phyloP scores from a whole-genome alignment of 75 land plant genomes.

The Selaginella tamariscina region DNA sequence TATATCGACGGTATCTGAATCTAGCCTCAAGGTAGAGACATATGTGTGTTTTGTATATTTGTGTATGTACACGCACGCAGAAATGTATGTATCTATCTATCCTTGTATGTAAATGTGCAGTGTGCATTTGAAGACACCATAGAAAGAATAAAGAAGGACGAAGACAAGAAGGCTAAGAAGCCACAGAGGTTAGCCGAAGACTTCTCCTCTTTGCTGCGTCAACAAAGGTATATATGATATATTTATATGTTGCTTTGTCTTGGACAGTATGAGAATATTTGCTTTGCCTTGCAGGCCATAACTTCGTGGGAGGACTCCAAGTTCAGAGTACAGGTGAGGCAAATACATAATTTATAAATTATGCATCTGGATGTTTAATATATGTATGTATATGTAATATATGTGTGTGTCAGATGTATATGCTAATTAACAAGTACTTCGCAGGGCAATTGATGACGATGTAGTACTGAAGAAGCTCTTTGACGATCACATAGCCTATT shows the following conservation, averaged over 20 bases:
- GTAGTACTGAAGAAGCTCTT: too few species aligned
- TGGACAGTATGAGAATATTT: slow-evolving; percentile 1
- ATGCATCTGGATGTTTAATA: too few species aligned
- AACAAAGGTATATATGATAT: slow-evolving; percentile 44
- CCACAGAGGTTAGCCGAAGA: slow-evolving; percentile 73
- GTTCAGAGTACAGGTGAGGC: slow-evolving; percentile 53
- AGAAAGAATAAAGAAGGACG: slow-evolving; percentile 78
- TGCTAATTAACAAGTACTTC: too few species aligned
- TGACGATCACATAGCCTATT: slow-evolving; percentile 50
- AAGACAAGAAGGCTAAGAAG: slow-evolving; percentile 92
- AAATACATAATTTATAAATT: too few species aligned
- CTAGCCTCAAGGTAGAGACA: slow-evolving; percentile 59
- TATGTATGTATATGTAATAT: slow-evolving; percentile 34
- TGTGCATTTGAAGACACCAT: slow-evolving; percentile 70
- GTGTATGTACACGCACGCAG: not conserved
- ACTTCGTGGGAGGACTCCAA: slow-evolving; percentile 73
- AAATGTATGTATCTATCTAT: not conserved
- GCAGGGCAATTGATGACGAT: too few species aligned
- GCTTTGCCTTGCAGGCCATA: slow-evolving; percentile 38
- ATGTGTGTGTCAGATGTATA: too few species aligned
- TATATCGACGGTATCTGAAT: slow-evolving; percentile 48
- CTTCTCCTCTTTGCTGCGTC: slow-evolving; percentile 45
- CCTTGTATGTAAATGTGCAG: slow-evolving; percentile 27
- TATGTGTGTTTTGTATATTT: too few species aligned
- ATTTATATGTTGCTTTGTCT: slow-evolving; percentile 11